A percentile compares a stretch with the other conserved stretches of the same genome.
Conservation (phyloP, 495 filamentous ascomycete genomes). For the Aspergillus conjunctus region DNA sequence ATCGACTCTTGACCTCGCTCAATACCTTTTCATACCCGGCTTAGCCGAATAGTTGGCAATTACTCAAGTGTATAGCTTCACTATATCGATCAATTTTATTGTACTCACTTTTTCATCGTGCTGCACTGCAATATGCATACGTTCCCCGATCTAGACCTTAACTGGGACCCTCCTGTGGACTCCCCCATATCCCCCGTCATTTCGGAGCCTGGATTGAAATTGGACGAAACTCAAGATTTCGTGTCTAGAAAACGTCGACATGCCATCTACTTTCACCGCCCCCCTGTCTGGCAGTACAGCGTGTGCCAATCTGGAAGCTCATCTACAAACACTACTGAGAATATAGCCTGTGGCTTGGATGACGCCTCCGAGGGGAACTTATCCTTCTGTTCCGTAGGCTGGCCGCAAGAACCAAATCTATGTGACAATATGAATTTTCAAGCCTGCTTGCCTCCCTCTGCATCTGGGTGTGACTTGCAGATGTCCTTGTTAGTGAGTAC, state of each 20-base stretch:
- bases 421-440: background rate
- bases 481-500: conserved; percentile 22
- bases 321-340: conserved; percentile 16
- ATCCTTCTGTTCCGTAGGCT: background rate
- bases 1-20: no score
- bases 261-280: conserved; percentile 35
- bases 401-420: background rate
- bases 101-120: background rate
- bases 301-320: conserved; percentile 13
- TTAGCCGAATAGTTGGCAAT: background rate
- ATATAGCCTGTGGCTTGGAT: background rate
- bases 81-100: background rate
- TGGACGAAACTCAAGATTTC: conserved; percentile 22
- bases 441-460: background rate
- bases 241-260: conserved; percentile 30
- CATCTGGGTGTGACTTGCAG: conserved; percentile 15
- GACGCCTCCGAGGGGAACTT: background rate
- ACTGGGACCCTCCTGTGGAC: background rate
- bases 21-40: no score
- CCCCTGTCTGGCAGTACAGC: conserved; percentile 32
- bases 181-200: conserved; percentile 6
- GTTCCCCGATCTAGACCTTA: background rate
- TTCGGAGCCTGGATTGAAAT: background rate
- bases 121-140: conserved; percentile 7
- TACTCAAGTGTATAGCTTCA: background rate